phyloP scores from a whole-genome alignment of 2,329 filamentous ascomycete genomes.

The Colletotrichum graminicola region DNA sequence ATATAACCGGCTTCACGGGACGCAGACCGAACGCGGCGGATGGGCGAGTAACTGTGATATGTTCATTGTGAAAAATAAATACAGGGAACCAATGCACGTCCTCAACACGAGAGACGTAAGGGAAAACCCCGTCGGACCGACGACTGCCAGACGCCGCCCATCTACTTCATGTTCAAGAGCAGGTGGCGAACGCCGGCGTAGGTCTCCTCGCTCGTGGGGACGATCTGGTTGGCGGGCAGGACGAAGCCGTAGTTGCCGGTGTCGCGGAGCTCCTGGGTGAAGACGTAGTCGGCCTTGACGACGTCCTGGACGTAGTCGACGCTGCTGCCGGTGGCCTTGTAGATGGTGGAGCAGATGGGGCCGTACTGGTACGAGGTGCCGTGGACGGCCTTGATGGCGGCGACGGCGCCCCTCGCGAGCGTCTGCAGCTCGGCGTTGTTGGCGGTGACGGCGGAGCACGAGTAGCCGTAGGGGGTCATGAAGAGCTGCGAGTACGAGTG shows the following conservation, averaged over 20 bases:
- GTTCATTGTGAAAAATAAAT: not conserved
- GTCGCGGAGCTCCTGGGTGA: conserved; percentile 55
- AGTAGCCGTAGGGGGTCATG: conserved; percentile 70
- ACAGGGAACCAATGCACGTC: not conserved
- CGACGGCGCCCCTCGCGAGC: conserved; percentile 61
- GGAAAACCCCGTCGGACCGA: no score
- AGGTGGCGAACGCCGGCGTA: conserved; percentile 71
- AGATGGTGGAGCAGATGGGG: conserved; percentile 72
- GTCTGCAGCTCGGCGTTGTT: conserved; percentile 62
- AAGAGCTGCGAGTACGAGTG: conserved; percentile 68
- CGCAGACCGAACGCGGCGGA: not conserved
- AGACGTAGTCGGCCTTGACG: conserved; percentile 56
- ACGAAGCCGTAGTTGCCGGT: conserved; percentile 57
- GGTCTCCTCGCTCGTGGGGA: conserved; percentile 58
- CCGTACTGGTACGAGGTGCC: conserved; percentile 58
- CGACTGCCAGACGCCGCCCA: no score
- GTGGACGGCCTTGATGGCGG: conserved; percentile 62
- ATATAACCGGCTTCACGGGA: not conserved
- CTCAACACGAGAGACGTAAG: not conserved
- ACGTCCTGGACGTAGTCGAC: conserved; percentile 61
- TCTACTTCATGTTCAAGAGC: conserved; percentile 54
- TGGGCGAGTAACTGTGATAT: not conserved
- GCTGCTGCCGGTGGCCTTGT: conserved; percentile 63
- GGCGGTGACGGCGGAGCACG: conserved; percentile 60
- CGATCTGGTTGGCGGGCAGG: conserved; percentile 57